These are phyloP conservation scores for Lagenaria siceraria DNA, from an alignment of 306 rosid species.

Conservation along the genomic window DNA sequence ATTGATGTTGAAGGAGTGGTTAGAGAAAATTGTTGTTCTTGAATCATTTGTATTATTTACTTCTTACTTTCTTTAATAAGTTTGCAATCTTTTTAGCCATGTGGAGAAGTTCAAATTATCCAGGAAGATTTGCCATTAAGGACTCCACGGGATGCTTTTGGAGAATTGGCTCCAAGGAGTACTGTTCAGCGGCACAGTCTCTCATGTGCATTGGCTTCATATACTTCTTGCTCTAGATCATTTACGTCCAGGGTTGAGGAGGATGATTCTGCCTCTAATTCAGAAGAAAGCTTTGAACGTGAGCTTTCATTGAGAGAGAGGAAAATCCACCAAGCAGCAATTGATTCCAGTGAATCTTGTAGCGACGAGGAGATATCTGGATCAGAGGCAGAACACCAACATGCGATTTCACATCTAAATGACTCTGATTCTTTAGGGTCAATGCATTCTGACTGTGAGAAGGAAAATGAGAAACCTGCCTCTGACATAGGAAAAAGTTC, in stretches of 20 bases:
- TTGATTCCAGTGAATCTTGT: slow-evolving; percentile 31
- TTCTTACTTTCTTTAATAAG: slow-evolving; percentile 1
- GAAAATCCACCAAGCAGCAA: slow-evolving; percentile 37
- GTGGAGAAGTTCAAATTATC: slow-evolving; percentile 83
- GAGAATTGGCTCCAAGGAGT: slow-evolving; percentile 32
- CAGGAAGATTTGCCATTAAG: slow-evolving; percentile 71
- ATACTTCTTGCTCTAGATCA: slow-evolving; percentile 21
- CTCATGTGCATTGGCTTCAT: slow-evolving; percentile 11
- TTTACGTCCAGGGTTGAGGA: slow-evolving; percentile 26
- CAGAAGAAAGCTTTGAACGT: slow-evolving; percentile 67
- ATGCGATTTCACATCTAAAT: slow-evolving; percentile 19
- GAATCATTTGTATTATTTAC: slow-evolving; percentile 1
- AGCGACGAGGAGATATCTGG: slow-evolving; percentile 31
- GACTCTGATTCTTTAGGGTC: slow-evolving; percentile 29
- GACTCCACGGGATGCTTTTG: slow-evolving; percentile 65
- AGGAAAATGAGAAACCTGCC: slow-evolving; percentile 23
- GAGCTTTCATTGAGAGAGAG: slow-evolving; percentile 50
- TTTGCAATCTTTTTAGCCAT: slow-evolving; percentile 41
- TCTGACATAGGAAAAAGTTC: slow-evolving; percentile 34
- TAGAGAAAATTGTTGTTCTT: slow-evolving; percentile 19
- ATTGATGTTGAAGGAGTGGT: slow-evolving; percentile 82
- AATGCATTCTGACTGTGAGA: slow-evolving; percentile 26
- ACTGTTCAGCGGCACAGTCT: slow-evolving; percentile 9
- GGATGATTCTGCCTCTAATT: slow-evolving; percentile 41
- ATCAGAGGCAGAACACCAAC: slow-evolving; percentile 32